phyloP scores from a whole-genome alignment of 371 early-diverging fungal genomes.

The Mucor indicus region DNA sequence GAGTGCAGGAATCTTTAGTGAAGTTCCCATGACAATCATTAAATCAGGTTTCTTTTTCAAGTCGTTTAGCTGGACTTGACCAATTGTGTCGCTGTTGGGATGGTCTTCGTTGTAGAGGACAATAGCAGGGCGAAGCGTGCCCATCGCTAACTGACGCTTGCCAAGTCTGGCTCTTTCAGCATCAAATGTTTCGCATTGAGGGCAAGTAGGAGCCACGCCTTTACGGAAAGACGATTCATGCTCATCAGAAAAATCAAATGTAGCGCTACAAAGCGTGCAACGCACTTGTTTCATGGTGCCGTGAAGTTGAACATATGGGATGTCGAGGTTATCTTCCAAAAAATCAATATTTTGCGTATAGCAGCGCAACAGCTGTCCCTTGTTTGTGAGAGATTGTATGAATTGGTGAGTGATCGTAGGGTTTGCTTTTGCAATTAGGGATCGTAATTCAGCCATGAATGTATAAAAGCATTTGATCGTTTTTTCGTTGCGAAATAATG shows the following conservation, averaged over 20 bases:
- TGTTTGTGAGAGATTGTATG: constrained; percentile 69
- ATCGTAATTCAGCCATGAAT: constrained; percentile 93
- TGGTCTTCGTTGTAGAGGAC: constrained; percentile 98
- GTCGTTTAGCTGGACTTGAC: constrained; percentile 64
- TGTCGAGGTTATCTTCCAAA: constrained; percentile 73
- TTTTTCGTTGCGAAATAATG: constrained; percentile 72
- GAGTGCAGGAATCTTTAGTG: constrained; percentile 93
- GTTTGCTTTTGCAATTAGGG: constrained; percentile 63
- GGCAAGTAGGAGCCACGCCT: constrained; percentile 78
- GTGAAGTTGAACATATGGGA: constrained; percentile 87
- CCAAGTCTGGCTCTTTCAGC: constrained; percentile 62
- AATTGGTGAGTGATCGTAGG: constrained; percentile 91
- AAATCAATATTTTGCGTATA: constrained; percentile 99
- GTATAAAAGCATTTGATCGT: constrained; percentile 85
- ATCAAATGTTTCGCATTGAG: constrained; percentile 64
- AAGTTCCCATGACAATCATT: constrained; percentile 97
- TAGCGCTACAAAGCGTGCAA: constrained; percentile 78
- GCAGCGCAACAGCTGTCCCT: constrained; percentile 77
- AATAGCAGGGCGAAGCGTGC: constrained; percentile 92
- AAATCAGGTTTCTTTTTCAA: constrained; percentile 79
- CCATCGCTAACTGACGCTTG: constrained; percentile 75
- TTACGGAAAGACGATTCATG: constrained; percentile 55
- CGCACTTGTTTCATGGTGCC: constrained; percentile 83
- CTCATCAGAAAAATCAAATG: constrained; percentile 56
- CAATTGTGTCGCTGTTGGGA: constrained; percentile 85